These are phyloP conservation scores for Trebouxia sp. DNA, from an alignment of 139 green algal species.

Conservation along the genomic window DNA sequence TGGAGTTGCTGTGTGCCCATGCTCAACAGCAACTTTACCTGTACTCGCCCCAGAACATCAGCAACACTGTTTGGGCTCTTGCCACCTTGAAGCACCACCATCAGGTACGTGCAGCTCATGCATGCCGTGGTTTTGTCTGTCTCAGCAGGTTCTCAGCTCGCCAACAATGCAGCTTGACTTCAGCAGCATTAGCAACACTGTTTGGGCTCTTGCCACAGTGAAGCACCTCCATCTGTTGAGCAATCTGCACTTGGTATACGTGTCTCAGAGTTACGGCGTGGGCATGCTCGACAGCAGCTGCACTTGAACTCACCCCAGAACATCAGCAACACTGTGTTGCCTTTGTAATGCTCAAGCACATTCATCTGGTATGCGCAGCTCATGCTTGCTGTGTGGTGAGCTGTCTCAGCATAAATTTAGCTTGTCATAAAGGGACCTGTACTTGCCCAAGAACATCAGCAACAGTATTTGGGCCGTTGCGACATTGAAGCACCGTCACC, in stretches of 20 bases:
- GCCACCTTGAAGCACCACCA: conserved; percentile 41
- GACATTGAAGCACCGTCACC: conserved; percentile 37
- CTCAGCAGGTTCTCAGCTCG: not conserved
- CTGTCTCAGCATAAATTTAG: not conserved
- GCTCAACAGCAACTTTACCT: conserved; percentile 9
- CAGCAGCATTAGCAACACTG: conserved; percentile 2
- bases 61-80: conserved; percentile 55
- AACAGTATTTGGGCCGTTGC: conserved; percentile 38
- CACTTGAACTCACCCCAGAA: conserved; percentile 11
- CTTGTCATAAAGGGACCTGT: not conserved
- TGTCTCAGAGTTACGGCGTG: not conserved
- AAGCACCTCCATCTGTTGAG: no score
- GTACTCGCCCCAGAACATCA: conserved; percentile 54
- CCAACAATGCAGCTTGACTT: not conserved
- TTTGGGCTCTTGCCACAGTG: conserved; percentile 44
- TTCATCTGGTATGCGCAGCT: not conserved
- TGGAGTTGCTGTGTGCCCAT: not conserved
- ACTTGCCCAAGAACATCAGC: conserved; percentile 12
- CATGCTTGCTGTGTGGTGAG: not conserved
- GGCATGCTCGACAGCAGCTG: not conserved
- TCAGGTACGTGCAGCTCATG: not conserved
- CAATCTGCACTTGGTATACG: not conserved
- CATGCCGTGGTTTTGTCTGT: not conserved
- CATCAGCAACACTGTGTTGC: conserved; percentile 49
- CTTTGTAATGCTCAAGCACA: conserved; percentile 46